Evolutionary conservation across 1,284 basidiomycete genomes (phyloP), one percentile per base, ranked within the genome.

Genomic region (Rhodotorula sp.): DNA sequence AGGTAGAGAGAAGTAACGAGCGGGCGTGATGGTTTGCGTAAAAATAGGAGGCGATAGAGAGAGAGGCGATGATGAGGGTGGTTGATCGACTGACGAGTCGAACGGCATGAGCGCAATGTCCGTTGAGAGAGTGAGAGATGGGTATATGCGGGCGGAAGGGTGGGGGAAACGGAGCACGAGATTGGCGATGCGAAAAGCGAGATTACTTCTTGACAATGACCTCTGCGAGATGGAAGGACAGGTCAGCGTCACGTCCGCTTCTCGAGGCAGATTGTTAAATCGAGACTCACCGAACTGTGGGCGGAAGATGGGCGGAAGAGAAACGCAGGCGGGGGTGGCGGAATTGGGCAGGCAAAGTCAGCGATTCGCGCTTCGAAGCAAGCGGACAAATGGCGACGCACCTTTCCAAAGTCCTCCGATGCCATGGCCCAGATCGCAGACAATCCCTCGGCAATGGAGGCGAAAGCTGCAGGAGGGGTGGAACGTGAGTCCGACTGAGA

Each of bases 401-500:
- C 34, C 57, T 74, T 75, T 56, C 74, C 74, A n/a, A 76, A 76
- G 69, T 76, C 74, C 34, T 76, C 74, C 2, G 67, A 80, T 0
- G 76, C 76, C 80, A 82, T 81, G 69, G 81, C 81, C 76, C 81
- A 81, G 49, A 81, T 80, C 5, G 81, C 81, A 5, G 80, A 80
- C 52, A 80, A 62, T 50, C 80, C 81, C 64, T 82, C 81, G 19
- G 81, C 78, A 68, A 82, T 77, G 16, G 81, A 80, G 56, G 80
- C 81, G 68, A 81, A 80, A 8, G 57, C 54, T 55, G 26, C 16
- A 45, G 34, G 19, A 26, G 15, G 54, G 48, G 28, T 45, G 31
- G 45, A 10, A 16, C 56, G 49, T 7, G 19, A 15, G 38, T 54
- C 57, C n/a, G 52, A 12, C 23, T 4, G 52, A 15, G n/a, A 54